Percentiles rank a stretch among this genome's conserved stretches.
Conservation (phyloP, 2,329 filamentous ascomycete genomes). For the Aspergillus ochraceoroseus region DNA sequence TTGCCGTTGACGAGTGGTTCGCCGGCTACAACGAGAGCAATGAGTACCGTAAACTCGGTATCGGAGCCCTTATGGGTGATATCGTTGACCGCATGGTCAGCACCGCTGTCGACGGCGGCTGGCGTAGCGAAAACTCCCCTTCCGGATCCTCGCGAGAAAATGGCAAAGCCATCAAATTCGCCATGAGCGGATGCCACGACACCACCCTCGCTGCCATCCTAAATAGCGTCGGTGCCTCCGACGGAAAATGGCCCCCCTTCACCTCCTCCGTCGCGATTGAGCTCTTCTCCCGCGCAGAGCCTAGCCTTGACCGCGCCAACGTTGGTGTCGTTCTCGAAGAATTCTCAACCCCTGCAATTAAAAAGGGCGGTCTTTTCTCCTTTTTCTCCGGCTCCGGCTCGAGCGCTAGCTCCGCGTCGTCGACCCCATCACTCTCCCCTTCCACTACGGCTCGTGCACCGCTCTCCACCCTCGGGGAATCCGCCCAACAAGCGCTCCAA, state of each 20-base stretch:
- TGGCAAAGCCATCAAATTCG: conserved; percentile 59
- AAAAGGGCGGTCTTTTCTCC: conserved; percentile 32
- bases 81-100: conserved; percentile 69
- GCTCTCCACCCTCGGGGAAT: conserved; percentile 28
- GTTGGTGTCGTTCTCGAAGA: conserved; percentile 25
- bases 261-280: conserved; percentile 90
- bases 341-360: conserved; percentile 23
- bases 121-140: conserved; percentile 49
- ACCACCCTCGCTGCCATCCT: conserved; percentile 82
- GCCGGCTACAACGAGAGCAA: conserved; percentile 73
- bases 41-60: conserved; percentile 86
- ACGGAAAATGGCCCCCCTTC: conserved; percentile 80
- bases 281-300: conserved; percentile 58
- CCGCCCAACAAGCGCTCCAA: conserved; percentile 27
- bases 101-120: conserved; percentile 55
- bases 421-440: conserved; percentile 16
- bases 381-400: conserved; percentile 26
- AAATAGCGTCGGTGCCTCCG: conserved; percentile 71
- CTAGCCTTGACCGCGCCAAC: conserved; percentile 5
- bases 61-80: conserved; percentile 79
- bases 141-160: conserved; percentile 42
- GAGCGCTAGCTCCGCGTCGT: conserved; percentile 11
- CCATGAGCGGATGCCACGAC: conserved; percentile 82
- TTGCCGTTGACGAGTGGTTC: conserved; percentile 90
- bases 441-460: conserved; percentile 35